phyloP scores from a whole-genome alignment of 768 basidiomycete genomes.

The Xerocomellus amylosporus region DNA sequence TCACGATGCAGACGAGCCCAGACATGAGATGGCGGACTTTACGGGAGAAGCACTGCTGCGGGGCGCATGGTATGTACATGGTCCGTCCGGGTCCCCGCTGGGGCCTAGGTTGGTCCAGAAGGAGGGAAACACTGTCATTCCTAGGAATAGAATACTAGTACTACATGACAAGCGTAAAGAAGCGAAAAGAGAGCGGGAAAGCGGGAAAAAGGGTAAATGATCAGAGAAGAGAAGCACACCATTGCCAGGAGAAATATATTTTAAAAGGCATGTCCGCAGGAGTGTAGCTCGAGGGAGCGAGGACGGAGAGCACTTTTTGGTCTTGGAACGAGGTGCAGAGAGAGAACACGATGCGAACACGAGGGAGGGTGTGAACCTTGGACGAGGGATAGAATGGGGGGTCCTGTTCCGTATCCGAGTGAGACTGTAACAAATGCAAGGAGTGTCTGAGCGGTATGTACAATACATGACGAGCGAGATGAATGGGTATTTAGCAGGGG shows the following conservation, averaged over 20 bases:
- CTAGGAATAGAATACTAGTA: not conserved
- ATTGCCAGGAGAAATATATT: not conserved
- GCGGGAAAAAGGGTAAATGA: too few species aligned
- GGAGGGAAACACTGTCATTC: not conserved
- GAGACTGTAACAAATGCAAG: not conserved
- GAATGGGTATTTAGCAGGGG: too few species aligned
- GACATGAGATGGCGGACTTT: too few species aligned
- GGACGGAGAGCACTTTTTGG: not conserved
- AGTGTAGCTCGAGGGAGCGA: too few species aligned
- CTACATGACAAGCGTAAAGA: not conserved
- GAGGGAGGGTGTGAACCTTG: too few species aligned
- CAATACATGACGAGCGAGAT: not conserved
- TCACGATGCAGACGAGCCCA: too few species aligned
- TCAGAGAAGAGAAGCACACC: not conserved
- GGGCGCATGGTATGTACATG: too few species aligned
- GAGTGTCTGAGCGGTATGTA: conserved; percentile 4
- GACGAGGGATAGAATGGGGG: conserved; percentile 1
- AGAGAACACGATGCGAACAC: not conserved
- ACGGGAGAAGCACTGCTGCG: too few species aligned
- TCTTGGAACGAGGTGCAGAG: not conserved
- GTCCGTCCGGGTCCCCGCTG: not conserved
- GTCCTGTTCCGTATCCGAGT: conserved; percentile 3
- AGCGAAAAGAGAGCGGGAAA: not conserved
- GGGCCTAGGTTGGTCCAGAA: not conserved
- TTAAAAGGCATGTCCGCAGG: not conserved